Percentiles rank a stretch among this genome's conserved stretches.
These are phyloP conservation scores for Trametes cingulata DNA, from an alignment of 768 basidiomycete genomes.

Conservation along the genomic window DNA sequence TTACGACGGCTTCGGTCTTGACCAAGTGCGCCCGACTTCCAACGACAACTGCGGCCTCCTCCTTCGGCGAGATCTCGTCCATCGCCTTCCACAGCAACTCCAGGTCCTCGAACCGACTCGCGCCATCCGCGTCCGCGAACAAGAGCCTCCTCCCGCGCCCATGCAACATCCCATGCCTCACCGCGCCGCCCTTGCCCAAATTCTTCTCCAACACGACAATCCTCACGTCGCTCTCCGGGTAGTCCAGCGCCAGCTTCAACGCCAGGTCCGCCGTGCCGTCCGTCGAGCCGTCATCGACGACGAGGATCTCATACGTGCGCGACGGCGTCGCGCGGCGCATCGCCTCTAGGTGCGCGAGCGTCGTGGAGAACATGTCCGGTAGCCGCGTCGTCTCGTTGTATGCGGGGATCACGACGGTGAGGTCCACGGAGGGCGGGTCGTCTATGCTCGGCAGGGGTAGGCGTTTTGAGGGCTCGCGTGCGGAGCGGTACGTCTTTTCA, in stretches of 20 bases:
- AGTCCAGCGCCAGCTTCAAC: slow-evolving; percentile 58
- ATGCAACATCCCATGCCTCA: slow-evolving; percentile 88
- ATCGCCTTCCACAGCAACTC: slow-evolving; percentile 76
- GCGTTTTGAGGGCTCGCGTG: slow-evolving; percentile 52
- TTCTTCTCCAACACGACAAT: slow-evolving; percentile 80
- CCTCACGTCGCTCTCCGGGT: slow-evolving; percentile 63
- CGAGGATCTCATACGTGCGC: slow-evolving; percentile 76
- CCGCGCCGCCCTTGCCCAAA: slow-evolving; percentile 90
- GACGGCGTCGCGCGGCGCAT: slow-evolving; percentile 24
- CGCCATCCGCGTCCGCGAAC: slow-evolving; percentile 95
- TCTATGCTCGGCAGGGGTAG: slow-evolving; percentile 56
- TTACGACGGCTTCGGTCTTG: slow-evolving; percentile 89
- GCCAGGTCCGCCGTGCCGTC: slow-evolving; percentile 73
- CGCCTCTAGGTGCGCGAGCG: slow-evolving; percentile 63
- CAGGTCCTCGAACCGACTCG: slow-evolving; percentile 84
- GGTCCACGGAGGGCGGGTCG: slow-evolving; percentile 61
- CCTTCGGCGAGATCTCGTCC: slow-evolving; percentile 52
- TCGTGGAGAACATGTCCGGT: slow-evolving; percentile 78
- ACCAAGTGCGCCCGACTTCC: slow-evolving; percentile 94
- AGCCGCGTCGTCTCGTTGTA: slow-evolving; percentile 88
- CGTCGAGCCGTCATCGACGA: slow-evolving; percentile 87
- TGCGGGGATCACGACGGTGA: slow-evolving; percentile 86
- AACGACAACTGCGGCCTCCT: slow-evolving; percentile 64
- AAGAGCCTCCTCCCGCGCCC: slow-evolving; percentile 75
- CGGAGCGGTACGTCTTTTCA: slow-evolving; percentile 69